These are phyloP conservation scores for Paralagenidium karlingii DNA, from an alignment of 352 stramenopile species.

Conservation along the genomic window DNA sequence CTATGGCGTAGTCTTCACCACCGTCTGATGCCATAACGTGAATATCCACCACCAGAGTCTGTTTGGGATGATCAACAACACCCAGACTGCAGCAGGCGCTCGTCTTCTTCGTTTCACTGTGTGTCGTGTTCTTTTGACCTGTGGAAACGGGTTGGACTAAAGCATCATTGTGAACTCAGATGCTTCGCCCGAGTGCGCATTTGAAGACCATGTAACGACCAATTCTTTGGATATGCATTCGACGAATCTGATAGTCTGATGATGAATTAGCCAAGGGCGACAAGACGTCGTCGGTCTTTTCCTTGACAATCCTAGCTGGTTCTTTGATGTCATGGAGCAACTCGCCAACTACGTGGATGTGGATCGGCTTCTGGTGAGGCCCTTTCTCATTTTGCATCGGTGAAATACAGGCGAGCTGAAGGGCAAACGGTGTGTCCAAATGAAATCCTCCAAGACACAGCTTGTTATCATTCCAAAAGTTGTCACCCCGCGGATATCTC, in stretches of 20 bases:
- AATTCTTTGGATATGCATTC: not conserved
- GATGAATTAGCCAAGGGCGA: constrained; percentile 46
- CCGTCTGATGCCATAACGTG: not conserved
- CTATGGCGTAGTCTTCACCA: not conserved
- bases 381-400: too few species aligned
- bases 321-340: constrained; percentile 70
- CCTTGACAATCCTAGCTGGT: constrained; percentile 66
- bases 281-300: constrained; percentile 65
- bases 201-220: constrained; percentile 65
- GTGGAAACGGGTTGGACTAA: too few species aligned
- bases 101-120: constrained; percentile 68
- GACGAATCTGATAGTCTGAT: not conserved
- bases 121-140: not conserved
- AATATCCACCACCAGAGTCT: constrained; percentile 55
- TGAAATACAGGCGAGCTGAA: not conserved
- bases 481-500: constrained; percentile 50
- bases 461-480: constrained; percentile 69
- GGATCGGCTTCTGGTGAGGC: constrained; percentile 51
- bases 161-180: constrained; percentile 35
- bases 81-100: constrained; percentile 61
- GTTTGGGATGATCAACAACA: constrained; percentile 65
- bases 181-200: constrained; percentile 63
- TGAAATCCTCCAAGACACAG: constrained; percentile 27
- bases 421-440: not conserved
- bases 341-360: constrained; percentile 59